A percentile compares a stretch with the other conserved stretches of the same genome.
phyloP scores from a whole-genome alignment of 2,329 filamentous ascomycete species.

The Teratosphaeria destructans region DNA sequence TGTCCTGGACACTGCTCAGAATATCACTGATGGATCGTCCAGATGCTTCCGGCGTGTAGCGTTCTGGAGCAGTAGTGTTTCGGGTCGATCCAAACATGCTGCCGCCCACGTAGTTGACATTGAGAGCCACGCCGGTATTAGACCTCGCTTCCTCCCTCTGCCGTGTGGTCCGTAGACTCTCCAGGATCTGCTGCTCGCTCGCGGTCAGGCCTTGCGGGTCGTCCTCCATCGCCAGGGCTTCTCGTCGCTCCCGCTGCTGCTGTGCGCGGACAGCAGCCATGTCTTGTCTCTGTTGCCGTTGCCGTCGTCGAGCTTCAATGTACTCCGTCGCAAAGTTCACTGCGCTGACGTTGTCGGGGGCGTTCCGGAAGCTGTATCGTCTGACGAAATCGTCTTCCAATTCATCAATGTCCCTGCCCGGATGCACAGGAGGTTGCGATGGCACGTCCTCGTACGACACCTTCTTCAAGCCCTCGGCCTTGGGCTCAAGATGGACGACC shows the following conservation, averaged over 20 bases:
- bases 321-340: slow-evolving; percentile 33
- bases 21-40: slow-evolving; percentile 16
- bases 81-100: slow-evolving; percentile 18
- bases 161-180: slow-evolving; percentile 34
- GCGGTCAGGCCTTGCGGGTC: slow-evolving; percentile 37
- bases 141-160: slow-evolving; percentile 33
- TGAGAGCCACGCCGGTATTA: slow-evolving; percentile 26
- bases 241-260: slow-evolving; percentile 14
- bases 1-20: slow-evolving; percentile 16
- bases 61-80: background rate
- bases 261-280: slow-evolving; percentile 9
- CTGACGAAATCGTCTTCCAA: slow-evolving; percentile 36
- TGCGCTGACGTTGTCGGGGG: slow-evolving; percentile 28
- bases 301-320: slow-evolving; percentile 30
- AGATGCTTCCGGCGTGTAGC: background rate
- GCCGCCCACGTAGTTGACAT: slow-evolving; percentile 33
- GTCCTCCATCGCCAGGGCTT: slow-evolving; percentile 23
- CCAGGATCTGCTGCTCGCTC: slow-evolving; percentile 36
- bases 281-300: slow-evolving; percentile 24
- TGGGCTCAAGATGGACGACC: slow-evolving; percentile 53
- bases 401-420: slow-evolving; percentile 31
- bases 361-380: slow-evolving; percentile 28
- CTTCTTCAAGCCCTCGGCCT: slow-evolving; percentile 46
- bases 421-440: slow-evolving; percentile 9
- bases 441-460: slow-evolving; percentile 27